Evolutionary conservation across 2,329 filamentous ascomycete species (phyloP), one percentile per base, ranked within the genome.

Genomic region (Aspergillus fructus): DNA sequence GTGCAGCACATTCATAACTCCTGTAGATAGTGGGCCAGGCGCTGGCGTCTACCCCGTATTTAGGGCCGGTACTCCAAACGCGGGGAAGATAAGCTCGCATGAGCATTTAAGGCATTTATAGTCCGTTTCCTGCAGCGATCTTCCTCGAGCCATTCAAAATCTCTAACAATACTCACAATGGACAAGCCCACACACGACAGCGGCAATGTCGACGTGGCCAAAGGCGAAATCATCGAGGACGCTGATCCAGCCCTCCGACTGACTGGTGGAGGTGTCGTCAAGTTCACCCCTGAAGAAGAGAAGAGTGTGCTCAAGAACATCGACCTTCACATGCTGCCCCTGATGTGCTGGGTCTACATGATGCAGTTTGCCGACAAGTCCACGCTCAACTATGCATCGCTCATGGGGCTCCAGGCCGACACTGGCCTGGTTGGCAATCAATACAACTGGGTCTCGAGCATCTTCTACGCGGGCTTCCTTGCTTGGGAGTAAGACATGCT

Each of bases 381-480:
- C 8, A 48, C 51, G 6, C 42, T 57, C 21, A 43, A 58, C 21
- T 64, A 64, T 56, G 62, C 62, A 21, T 52, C 50, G 0, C 27
- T 64, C 1, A 63, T 63, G 57, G 67, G 67, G 2, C 52, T 63
- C 9, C 62, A 60, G 27, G 60, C 63, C 9, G 64, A 66, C 49
- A 64, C 64, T 12, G 50, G 76, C 15, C 73, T 81, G n/a, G 56
- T 63, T 1, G 76, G 76, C 34, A 71, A 77, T 37, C 68, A 81
- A 57, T 81, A 81, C 61, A 72, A 73, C 48, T 81, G 78, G 75
- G 71, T 80, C 3, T 77, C 76, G 3, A 76, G 74, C 49, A 83
- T 64, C 11, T 63, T 64, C 51, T 64, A 64, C n/a, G 54, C 52
- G 9, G 62, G 62, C 11, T 64, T 83, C 64, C 73, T 84, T 3